Percentiles rank a stretch among this genome's conserved stretches.
phyloP scores from a whole-genome alignment of 1,284 basidiomycete species.

The Sparassis latifolia region DNA sequence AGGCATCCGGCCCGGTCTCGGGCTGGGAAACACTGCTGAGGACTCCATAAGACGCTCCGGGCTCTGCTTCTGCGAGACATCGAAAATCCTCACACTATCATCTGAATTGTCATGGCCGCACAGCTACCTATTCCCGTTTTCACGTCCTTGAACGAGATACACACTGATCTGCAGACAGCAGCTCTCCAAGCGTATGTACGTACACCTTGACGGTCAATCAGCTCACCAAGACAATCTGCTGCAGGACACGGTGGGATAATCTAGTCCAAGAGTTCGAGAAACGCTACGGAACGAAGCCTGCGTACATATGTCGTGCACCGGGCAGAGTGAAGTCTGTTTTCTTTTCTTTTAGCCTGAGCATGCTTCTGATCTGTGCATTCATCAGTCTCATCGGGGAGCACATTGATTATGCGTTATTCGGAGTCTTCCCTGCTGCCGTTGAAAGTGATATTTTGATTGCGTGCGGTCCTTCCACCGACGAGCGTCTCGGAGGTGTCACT shows the following conservation, averaged over 20 bases:
- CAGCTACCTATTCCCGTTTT: constrained; percentile 60
- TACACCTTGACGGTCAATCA: background rate
- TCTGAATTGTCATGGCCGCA: constrained; percentile 61
- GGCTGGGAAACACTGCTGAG: no score
- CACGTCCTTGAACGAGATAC: constrained; percentile 53
- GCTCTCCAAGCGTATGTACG: constrained; percentile 47
- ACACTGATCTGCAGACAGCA: constrained; percentile 48
- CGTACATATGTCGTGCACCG: constrained; percentile 74
- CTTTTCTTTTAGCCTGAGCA: constrained; percentile 10
- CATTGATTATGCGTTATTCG: constrained; percentile 80
- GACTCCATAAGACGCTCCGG: no score
- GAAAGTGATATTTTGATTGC: constrained; percentile 85
- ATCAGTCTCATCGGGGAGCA: constrained; percentile 63
- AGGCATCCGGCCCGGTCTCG: no score
- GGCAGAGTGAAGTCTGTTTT: constrained; percentile 73
- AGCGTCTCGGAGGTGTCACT: constrained; percentile 35
- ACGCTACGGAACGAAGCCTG: constrained; percentile 61
- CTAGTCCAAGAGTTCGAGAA: constrained; percentile 58
- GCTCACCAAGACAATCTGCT: background rate
- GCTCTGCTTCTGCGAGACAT: no score
- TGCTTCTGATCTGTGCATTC: background rate
- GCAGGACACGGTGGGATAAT: constrained; percentile 55
- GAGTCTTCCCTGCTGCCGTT: constrained; percentile 78
- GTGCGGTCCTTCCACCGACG: constrained; percentile 45
- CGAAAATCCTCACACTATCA: no score